These are phyloP conservation scores for Ophiostoma himal-ulmi DNA, from an alignment of 2,329 filamentous ascomycete species.

Conservation along the genomic window DNA sequence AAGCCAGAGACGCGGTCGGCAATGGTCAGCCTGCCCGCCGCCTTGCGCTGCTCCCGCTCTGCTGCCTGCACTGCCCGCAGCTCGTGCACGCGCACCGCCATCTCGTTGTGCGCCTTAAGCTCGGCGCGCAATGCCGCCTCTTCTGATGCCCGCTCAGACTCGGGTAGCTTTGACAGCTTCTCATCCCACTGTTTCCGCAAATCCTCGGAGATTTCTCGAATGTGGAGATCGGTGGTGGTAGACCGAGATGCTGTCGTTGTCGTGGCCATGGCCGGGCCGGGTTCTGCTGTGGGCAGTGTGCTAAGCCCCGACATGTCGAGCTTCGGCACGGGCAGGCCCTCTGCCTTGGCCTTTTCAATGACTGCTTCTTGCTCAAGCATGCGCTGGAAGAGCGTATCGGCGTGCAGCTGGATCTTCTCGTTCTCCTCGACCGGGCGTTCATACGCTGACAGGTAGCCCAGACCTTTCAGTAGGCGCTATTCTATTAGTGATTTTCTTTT, in stretches of 20 bases:
- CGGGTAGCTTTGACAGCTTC: slow-evolving; percentile 52
- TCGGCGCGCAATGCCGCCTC: slow-evolving; percentile 60
- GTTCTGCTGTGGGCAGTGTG: slow-evolving; percentile 5
- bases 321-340: slow-evolving; percentile 50
- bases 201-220: slow-evolving; percentile 38
- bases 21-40: slow-evolving; percentile 47
- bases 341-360: slow-evolving; percentile 62
- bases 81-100: slow-evolving; percentile 51
- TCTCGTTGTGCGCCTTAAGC: slow-evolving; percentile 53
- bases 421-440: slow-evolving; percentile 63
- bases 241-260: background rate
- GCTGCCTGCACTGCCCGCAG: slow-evolving; percentile 52
- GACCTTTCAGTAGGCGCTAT: slow-evolving; percentile 78
- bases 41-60: slow-evolving; percentile 50
- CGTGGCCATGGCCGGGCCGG: slow-evolving; percentile 17
- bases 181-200: slow-evolving; percentile 49
- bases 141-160: slow-evolving; percentile 55
- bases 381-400: slow-evolving; percentile 80
- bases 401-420: slow-evolving; percentile 92
- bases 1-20: slow-evolving; percentile 37
- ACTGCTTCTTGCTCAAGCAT: slow-evolving; percentile 76
- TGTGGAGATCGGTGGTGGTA: background rate
- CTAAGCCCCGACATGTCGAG: slow-evolving; percentile 27
- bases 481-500: background rate
- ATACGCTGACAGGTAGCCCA: slow-evolving; percentile 73